A percentile compares a stretch with the other conserved stretches of the same genome.
Conservation (phyloP, 225 moss, liverwort and hornwort species). For the Neckera pumila region DNA sequence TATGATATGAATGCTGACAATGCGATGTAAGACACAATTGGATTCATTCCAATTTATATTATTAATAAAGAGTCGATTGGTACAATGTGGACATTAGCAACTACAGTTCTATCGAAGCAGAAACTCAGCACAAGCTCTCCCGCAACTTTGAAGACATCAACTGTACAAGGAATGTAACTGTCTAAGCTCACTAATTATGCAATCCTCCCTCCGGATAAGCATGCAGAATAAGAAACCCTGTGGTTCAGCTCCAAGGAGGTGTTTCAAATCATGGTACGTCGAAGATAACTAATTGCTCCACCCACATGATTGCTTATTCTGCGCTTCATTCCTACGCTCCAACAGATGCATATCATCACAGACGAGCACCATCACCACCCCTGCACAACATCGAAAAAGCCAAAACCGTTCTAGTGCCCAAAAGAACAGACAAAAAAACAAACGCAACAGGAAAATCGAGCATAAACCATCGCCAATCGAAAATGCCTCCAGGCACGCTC, state of each 20-base stretch:
- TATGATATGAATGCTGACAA: background rate
- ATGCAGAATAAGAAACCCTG: background rate
- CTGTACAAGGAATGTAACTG: background rate
- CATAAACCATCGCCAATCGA: background rate
- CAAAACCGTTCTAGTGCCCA: background rate
- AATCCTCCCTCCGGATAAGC: background rate
- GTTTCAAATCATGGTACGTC: background rate
- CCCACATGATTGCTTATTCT: slow-evolving; percentile 1
- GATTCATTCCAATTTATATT: background rate
- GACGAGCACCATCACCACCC: background rate
- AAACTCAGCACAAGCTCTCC: background rate
- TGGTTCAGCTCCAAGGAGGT: background rate
- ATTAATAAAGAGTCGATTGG: background rate
- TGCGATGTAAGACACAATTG: background rate
- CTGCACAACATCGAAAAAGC: background rate
- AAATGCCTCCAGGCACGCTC: background rate
- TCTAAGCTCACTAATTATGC: background rate
- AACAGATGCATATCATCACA: background rate
- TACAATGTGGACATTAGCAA: background rate
- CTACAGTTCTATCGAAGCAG: background rate
- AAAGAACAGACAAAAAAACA: background rate
- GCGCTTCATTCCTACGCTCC: background rate
- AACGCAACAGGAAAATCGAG: background rate
- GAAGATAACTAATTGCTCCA: background rate
- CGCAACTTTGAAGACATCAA: background rate